A percentile compares a stretch with the other conserved stretches of the same genome.
phyloP scores from a whole-genome alignment of 2,329 filamentous ascomycete genomes.

The Colletotrichum neosansevieriae region DNA sequence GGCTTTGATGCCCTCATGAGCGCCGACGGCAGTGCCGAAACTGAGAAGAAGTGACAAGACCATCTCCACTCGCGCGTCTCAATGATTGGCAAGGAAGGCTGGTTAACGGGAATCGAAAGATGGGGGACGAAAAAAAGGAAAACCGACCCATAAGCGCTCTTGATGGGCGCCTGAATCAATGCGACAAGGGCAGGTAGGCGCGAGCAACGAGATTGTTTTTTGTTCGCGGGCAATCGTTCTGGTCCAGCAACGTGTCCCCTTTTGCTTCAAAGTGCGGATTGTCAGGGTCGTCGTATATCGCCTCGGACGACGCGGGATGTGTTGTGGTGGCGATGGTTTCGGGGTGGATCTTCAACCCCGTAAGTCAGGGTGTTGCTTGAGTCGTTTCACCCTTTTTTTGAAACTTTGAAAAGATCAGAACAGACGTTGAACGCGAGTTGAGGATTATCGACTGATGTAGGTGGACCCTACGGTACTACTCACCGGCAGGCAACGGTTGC shows the following conservation, averaged over 20 bases:
- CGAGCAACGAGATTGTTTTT: not conserved
- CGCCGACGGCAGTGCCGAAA: slow-evolving; percentile 58
- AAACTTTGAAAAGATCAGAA: slow-evolving; percentile 24
- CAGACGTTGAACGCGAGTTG: slow-evolving; percentile 15
- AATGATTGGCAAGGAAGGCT: slow-evolving; percentile 1
- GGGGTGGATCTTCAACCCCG: not conserved
- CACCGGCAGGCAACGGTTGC: slow-evolving; percentile 3
- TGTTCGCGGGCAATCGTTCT: not conserved
- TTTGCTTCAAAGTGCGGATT: not conserved
- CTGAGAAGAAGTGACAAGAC: slow-evolving; percentile 52
- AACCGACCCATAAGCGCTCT: not conserved
- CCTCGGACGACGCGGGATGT: not conserved
- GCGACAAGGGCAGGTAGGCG: not conserved
- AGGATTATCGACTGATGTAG: slow-evolving; percentile 32
- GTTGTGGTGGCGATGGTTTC: slow-evolving; percentile 12
- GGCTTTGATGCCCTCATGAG: slow-evolving; percentile 60
- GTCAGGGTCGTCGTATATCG: not conserved
- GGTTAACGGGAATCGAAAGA: not conserved
- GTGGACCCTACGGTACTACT: slow-evolving; percentile 25
- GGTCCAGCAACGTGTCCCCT: slow-evolving; percentile 5
- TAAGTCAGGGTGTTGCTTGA: slow-evolving; percentile 18
- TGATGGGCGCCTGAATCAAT: slow-evolving; percentile 6
- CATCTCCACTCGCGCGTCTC: slow-evolving; percentile 35
- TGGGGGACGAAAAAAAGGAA: too few species aligned
- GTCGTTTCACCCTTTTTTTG: slow-evolving; percentile 23